Evolutionary conservation across 768 basidiomycete species (phyloP).

Genomic region (Mycena chlorophos): DNA sequence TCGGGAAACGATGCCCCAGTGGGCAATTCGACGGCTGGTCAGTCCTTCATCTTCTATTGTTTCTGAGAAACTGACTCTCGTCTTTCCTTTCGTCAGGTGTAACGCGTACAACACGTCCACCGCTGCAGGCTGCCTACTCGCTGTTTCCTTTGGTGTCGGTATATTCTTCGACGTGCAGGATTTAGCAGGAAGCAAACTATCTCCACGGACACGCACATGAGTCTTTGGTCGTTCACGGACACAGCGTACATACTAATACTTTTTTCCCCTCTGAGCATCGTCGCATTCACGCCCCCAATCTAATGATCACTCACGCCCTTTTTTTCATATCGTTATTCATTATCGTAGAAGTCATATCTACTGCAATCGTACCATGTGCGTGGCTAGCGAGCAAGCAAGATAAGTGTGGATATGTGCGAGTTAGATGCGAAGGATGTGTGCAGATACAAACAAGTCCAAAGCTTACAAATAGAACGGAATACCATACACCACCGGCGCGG

Average conservation of each 20-base stretch:
- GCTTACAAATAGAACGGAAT: constrained; percentile 82
- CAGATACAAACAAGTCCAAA: not conserved
- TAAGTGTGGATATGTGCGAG: constrained; percentile 8
- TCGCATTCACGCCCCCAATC: constrained; percentile 19
- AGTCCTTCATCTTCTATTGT: constrained; percentile 24
- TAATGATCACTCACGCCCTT: constrained; percentile 20
- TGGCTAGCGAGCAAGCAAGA: too few relatives aligned
- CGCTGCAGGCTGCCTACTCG: constrained; percentile 60
- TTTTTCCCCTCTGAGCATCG: constrained; percentile 3
- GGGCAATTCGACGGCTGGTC: constrained; percentile 66
- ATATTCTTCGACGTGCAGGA: constrained; percentile 70
- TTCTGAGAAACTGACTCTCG: constrained; percentile 9
- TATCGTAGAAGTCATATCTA: not conserved
- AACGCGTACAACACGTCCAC: constrained; percentile 69
- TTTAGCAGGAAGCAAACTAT: constrained; percentile 56
- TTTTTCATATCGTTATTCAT: constrained; percentile 20
- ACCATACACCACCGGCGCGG: constrained; percentile 93
- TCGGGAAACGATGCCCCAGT: constrained; percentile 63
- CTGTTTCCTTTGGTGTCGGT: constrained; percentile 54
- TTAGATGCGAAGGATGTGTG: not conserved
- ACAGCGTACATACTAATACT: too few relatives aligned
- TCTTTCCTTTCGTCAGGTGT: constrained; percentile 48
- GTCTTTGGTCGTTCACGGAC: not conserved
- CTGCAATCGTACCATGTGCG: too few relatives aligned
- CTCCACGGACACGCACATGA: constrained; percentile 59